Percentiles rank a stretch among this genome's conserved stretches.
Conservation (phyloP, 768 basidiomycete genomes). For the Termitomyces sp. region DNA sequence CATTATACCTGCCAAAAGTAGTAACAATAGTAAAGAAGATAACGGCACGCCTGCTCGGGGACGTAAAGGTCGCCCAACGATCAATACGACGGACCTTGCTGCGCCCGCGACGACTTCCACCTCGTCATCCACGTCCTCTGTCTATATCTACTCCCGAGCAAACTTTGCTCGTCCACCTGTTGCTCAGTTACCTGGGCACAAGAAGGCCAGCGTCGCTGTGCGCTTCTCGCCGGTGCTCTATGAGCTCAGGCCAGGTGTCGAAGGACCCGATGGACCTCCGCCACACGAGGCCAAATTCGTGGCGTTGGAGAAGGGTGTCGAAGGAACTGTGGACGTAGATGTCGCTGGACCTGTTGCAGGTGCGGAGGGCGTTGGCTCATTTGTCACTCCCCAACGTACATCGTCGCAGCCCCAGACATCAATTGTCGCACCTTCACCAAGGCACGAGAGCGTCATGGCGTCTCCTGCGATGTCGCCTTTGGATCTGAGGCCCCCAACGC, state of each 20-base stretch:
- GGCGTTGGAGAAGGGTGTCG: slow-evolving; percentile 64
- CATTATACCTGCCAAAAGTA: slow-evolving; percentile 35
- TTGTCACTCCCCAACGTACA: slow-evolving; percentile 34
- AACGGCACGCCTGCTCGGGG: slow-evolving; percentile 54
- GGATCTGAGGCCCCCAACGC: slow-evolving; percentile 59
- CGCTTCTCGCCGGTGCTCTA: slow-evolving; percentile 92
- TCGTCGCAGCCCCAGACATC: slow-evolving; percentile 25
- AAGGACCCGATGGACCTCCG: slow-evolving; percentile 24
- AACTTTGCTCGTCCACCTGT: slow-evolving; percentile 93
- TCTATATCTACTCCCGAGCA: slow-evolving; percentile 94
- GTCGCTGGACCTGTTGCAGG: slow-evolving; percentile 41
- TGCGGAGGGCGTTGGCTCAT: slow-evolving; percentile 18
- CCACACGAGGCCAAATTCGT: slow-evolving; percentile 43
- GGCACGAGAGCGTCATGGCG: slow-evolving; percentile 29
- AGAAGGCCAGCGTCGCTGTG: slow-evolving; percentile 93
- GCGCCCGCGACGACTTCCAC: slow-evolving; percentile 38
- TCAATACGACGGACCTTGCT: slow-evolving; percentile 33
- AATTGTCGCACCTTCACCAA: slow-evolving; percentile 52
- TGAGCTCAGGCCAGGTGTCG: slow-evolving; percentile 72
- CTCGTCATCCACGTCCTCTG: slow-evolving; percentile 47
- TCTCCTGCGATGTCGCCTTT: slow-evolving; percentile 61
- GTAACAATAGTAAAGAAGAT: slow-evolving; percentile 24
- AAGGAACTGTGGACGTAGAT: slow-evolving; percentile 62
- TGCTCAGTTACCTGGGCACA: slow-evolving; percentile 94
- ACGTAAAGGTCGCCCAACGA: slow-evolving; percentile 52